Conservation (phyloP, 768 basidiomycete genomes). For the Suillus variegatus region DNA sequence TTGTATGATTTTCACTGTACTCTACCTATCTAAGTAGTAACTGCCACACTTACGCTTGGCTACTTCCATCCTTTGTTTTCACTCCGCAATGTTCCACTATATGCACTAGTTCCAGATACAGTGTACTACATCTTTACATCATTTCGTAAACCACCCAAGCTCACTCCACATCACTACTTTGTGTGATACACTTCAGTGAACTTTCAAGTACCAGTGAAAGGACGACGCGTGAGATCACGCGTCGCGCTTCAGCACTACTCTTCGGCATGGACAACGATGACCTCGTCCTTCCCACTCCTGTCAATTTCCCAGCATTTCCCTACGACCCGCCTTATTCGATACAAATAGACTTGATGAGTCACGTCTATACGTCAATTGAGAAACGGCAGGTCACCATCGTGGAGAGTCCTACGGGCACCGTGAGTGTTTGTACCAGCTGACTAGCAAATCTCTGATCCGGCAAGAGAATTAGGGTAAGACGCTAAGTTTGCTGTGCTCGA, state of each 20-base stretch:
- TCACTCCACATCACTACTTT: conserved; percentile 4
- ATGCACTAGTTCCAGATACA: conserved; percentile 25
- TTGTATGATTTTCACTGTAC: conserved; percentile 8
- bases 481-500: conserved; percentile 72
- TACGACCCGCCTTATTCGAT: conserved; percentile 82
- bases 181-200: neutral
- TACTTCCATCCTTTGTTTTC: conserved; percentile 10
- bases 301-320: conserved; percentile 77
- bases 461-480: conserved; percentile 74
- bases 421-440: conserved; percentile 33
- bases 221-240: conserved; percentile 14
- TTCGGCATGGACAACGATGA: conserved; percentile 17
- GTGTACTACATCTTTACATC: conserved; percentile 26
- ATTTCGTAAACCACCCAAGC: conserved; percentile 15
- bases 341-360: conserved; percentile 85
- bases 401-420: conserved; percentile 90
- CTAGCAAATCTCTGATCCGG: neutral
- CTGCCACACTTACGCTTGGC: conserved; percentile 7
- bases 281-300: conserved; percentile 58
- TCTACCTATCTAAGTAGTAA: conserved; percentile 8
- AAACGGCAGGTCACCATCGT: conserved; percentile 74
- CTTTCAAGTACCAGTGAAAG: neutral
- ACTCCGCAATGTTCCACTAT: conserved; percentile 22
- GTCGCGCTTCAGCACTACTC: conserved; percentile 11
- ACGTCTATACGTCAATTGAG: conserved; percentile 82